These are phyloP conservation scores for Colletotrichum sp. DNA, from an alignment of 2,329 filamentous ascomycete genomes.

Conservation along the genomic window DNA sequence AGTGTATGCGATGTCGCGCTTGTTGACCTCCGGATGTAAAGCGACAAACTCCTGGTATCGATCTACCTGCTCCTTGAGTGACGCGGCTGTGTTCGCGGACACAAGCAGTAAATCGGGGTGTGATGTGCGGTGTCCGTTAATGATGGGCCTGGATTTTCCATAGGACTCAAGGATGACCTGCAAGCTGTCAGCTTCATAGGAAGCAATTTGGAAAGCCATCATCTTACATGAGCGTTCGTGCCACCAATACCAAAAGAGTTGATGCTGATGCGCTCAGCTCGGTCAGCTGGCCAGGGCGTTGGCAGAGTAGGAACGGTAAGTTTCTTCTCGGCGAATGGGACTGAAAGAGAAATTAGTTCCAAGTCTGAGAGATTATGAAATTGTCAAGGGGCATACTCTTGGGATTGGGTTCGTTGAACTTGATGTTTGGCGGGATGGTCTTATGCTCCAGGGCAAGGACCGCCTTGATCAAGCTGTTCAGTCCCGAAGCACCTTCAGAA, in stretches of 20 bases:
- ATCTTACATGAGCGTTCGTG: slow-evolving; percentile 34
- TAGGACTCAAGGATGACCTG: neutral
- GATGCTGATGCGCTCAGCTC: slow-evolving; percentile 35
- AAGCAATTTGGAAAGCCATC: neutral
- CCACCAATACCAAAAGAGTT: slow-evolving; percentile 39
- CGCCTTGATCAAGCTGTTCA: slow-evolving; percentile 47
- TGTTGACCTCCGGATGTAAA: neutral
- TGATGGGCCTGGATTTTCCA: neutral
- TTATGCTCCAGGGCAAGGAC: slow-evolving; percentile 42
- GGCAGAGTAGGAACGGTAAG: slow-evolving; percentile 33
- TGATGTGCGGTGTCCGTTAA: neutral
- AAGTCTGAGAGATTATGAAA: fast-evolving
- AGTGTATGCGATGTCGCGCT: slow-evolving; percentile 30
- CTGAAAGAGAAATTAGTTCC: fast-evolving
- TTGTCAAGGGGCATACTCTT: slow-evolving; percentile 23
- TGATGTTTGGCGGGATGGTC: slow-evolving; percentile 42
- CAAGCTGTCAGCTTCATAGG: neutral
- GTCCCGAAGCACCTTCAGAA: slow-evolving; percentile 44
- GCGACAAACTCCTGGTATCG: neutral
- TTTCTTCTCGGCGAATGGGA: neutral
- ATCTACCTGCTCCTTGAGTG: slow-evolving; percentile 28
- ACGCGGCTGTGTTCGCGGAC: slow-evolving; percentile 25
- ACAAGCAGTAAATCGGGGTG: neutral
- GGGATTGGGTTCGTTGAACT: slow-evolving; percentile 35
- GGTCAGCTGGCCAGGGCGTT: slow-evolving; percentile 25